Conservation (phyloP, 495 filamentous ascomycete species). For the Pseudevernia furfuracea region DNA sequence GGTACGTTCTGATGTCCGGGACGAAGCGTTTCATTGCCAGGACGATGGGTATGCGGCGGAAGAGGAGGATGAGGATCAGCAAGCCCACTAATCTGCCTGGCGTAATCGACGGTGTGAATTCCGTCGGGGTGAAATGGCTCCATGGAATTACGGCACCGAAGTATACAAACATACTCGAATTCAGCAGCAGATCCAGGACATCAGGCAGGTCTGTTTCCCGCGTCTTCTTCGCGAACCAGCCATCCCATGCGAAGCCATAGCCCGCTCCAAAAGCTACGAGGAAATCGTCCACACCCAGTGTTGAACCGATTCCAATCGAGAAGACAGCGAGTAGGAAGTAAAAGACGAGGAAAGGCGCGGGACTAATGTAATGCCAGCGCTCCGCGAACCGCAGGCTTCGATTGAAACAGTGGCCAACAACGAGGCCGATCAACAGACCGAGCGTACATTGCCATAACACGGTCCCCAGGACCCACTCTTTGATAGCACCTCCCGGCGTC, state of each 20-base stretch:
- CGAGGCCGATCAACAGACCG: slow-evolving; percentile 35
- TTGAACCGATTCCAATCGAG: slow-evolving; percentile 38
- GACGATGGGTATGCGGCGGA: slow-evolving; percentile 42
- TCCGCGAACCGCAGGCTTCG: slow-evolving; percentile 35
- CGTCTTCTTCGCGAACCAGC: slow-evolving; percentile 41
- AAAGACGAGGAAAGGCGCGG: slow-evolving; percentile 40
- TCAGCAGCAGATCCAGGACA: slow-evolving; percentile 43
- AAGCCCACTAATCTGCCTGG: slow-evolving; percentile 34
- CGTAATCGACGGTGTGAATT: slow-evolving; percentile 32
- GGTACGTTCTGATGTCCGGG: slow-evolving; percentile 38
- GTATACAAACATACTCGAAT: slow-evolving; percentile 43
- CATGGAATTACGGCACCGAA: slow-evolving; percentile 45
- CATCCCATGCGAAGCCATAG: slow-evolving; percentile 41
- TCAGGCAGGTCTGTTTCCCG: slow-evolving; percentile 34
- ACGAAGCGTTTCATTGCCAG: slow-evolving; percentile 36
- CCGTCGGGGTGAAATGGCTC: slow-evolving; percentile 31
- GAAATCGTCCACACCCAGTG: slow-evolving; percentile 43
- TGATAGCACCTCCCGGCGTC: slow-evolving; percentile 29
- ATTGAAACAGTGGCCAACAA: slow-evolving; percentile 37
- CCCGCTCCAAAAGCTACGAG: slow-evolving; percentile 46
- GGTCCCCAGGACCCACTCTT: slow-evolving; percentile 42
- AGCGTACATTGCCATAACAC: slow-evolving; percentile 44
- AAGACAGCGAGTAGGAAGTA: slow-evolving; percentile 45
- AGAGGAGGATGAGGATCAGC: slow-evolving; percentile 38
- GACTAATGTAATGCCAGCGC: slow-evolving; percentile 32